These are phyloP conservation scores for Abelmoschus esculentus DNA, from an alignment of 345 rosid species.

Conservation along the genomic window DNA sequence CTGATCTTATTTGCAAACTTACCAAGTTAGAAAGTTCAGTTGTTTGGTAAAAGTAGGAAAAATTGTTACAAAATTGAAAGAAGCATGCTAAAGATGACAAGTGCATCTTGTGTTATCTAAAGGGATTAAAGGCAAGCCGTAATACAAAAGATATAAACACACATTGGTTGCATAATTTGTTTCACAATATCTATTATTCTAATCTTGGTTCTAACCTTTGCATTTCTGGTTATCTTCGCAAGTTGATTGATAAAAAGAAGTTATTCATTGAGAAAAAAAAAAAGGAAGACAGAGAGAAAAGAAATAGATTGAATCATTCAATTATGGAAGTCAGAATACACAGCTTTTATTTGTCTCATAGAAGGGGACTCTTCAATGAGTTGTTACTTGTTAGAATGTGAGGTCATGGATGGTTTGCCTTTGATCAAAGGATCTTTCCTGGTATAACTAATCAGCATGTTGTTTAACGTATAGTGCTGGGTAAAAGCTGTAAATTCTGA, in stretches of 20 bases:
- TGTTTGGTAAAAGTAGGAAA: not conserved
- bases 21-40: not conserved
- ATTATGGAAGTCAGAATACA: not conserved
- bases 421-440: conserved; percentile 4
- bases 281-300: not conserved
- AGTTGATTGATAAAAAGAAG: not conserved
- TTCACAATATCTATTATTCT: not conserved
- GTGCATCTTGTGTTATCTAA: not conserved
- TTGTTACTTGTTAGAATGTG: not conserved
- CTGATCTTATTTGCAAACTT: not conserved
- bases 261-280: not conserved
- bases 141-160: not conserved
- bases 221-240: not conserved
- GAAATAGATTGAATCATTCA: not conserved
- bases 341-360: not conserved
- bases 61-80: not conserved
- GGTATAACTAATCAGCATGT: not conserved
- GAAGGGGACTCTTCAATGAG: not conserved
- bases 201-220: not conserved
- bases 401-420: not conserved
- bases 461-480: conserved; percentile 1
- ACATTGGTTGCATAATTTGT: not conserved
- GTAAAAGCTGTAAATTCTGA: not conserved
- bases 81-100: not conserved
- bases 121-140: not conserved